Percentiles rank a stretch among this genome's conserved stretches.
Conservation (phyloP, 148 eudicot genomes). For the Drosera capensis region DNA sequence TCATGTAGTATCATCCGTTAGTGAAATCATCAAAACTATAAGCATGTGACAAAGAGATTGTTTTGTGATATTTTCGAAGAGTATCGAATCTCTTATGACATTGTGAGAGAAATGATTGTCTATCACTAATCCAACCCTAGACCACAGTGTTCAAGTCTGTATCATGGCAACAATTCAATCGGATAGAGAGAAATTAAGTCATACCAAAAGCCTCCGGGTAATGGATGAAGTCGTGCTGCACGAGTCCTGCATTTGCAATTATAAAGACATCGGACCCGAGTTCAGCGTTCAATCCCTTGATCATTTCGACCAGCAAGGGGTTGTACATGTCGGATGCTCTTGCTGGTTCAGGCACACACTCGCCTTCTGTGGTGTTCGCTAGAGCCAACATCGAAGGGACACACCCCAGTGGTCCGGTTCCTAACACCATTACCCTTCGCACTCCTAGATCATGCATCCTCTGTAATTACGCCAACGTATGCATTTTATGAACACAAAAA, state of each 20-base stretch:
- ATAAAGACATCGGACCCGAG: conserved; percentile 42
- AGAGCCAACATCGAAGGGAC: conserved; percentile 52
- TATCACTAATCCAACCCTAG: too few relatives aligned
- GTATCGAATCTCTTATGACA: too few relatives aligned
- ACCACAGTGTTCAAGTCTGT: neutral
- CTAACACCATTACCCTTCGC: conserved; percentile 59
- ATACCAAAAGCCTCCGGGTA: conserved; percentile 49
- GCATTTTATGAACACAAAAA: too few relatives aligned
- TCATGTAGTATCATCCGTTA: neutral
- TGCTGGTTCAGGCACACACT: conserved; percentile 29
- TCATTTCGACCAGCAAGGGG: conserved; percentile 22
- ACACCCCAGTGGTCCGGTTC: conserved; percentile 79
- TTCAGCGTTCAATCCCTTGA: conserved; percentile 17
- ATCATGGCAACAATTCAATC: too few relatives aligned
- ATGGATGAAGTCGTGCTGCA: conserved; percentile 35
- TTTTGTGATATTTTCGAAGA: neutral
- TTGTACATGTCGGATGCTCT: conserved; percentile 23
- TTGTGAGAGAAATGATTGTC: too few relatives aligned
- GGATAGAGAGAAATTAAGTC: neutral
- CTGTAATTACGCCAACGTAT: too few relatives aligned
- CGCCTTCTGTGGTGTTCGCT: conserved; percentile 32
- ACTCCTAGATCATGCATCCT: conserved; percentile 52
- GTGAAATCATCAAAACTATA: neutral
- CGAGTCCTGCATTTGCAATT: conserved; percentile 24
- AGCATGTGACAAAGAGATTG: neutral